Evolutionary conservation across 768 basidiomycete species (phyloP).

Genomic region (Lactifluus piperatus): DNA sequence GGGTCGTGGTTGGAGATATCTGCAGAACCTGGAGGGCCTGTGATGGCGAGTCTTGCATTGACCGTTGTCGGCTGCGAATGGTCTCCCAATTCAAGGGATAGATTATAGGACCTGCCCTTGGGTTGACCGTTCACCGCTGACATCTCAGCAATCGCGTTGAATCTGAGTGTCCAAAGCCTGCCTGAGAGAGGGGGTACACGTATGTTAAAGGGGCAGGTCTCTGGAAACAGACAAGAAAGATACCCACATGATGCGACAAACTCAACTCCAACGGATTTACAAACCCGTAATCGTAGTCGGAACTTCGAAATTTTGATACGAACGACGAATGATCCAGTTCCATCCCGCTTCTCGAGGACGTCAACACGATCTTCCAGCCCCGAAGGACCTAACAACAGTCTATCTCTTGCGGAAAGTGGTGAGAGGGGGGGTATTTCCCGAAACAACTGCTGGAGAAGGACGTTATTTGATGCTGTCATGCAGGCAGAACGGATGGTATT

Average conservation of each 20-base stretch:
- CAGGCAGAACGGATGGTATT: constrained; percentile 57
- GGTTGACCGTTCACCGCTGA: constrained; percentile 6
- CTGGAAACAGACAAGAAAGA: neutral
- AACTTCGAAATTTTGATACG: constrained; percentile 47
- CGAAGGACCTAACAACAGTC: constrained; percentile 31
- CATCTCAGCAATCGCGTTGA: constrained; percentile 24
- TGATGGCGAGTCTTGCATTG: constrained; percentile 5
- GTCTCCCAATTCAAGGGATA: constrained; percentile 47
- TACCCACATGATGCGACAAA: constrained; percentile 54
- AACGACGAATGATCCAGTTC: constrained; percentile 41
- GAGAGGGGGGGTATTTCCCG: constrained; percentile 39
- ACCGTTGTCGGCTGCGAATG: constrained; percentile 38
- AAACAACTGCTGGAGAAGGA: constrained; percentile 51
- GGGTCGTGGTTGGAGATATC: neutral
- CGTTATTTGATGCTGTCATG: constrained; percentile 50
- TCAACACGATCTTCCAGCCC: constrained; percentile 45
- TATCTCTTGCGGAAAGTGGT: constrained; percentile 44
- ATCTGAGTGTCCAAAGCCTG: constrained; percentile 51
- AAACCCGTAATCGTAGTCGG: constrained; percentile 60
- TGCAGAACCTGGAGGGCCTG: neutral
- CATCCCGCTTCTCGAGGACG: constrained; percentile 34
- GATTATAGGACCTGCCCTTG: constrained; percentile 36
- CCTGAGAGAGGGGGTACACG: constrained; percentile 28
- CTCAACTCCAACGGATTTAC: constrained; percentile 46
- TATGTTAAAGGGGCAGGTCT: neutral